These are phyloP conservation scores for Gossypium herbaceum DNA, from an alignment of 345 rosid species.

Conservation along the genomic window DNA sequence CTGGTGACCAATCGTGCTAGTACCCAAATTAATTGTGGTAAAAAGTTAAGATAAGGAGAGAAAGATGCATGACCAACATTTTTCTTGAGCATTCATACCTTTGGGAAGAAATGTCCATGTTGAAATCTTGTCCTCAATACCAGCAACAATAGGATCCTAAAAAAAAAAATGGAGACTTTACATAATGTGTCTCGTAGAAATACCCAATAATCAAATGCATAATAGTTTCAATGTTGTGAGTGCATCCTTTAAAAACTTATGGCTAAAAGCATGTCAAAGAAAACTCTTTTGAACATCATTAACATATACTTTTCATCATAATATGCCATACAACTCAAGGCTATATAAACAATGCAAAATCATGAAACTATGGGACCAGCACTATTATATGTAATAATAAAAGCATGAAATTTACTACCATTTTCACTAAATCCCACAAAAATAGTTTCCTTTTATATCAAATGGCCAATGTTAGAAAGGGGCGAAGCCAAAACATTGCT, in stretches of 20 bases:
- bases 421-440: background rate
- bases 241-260: background rate
- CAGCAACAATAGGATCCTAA: conserved; percentile 83
- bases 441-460: background rate
- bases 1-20: background rate
- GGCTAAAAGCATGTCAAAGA: background rate
- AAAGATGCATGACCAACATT: background rate
- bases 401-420: background rate
- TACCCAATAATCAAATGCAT: conserved; percentile 7
- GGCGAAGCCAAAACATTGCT: no score
- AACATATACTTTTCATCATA: background rate
- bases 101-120: conserved; percentile 97
- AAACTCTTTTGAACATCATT: conserved; percentile 11
- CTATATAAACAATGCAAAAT: conserved; percentile 3
- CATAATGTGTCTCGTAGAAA: background rate
- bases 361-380: background rate
- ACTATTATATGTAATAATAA: background rate
- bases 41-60: background rate
- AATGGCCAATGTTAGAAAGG: background rate
- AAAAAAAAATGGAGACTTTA: background rate
- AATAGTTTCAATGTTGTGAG: background rate
- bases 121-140: conserved; percentile 88
- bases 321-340: background rate
- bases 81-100: conserved; percentile 37
- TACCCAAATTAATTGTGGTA: background rate